phyloP scores from a whole-genome alignment of 495 filamentous ascomycete genomes.

The Neohortaea acidophila region DNA sequence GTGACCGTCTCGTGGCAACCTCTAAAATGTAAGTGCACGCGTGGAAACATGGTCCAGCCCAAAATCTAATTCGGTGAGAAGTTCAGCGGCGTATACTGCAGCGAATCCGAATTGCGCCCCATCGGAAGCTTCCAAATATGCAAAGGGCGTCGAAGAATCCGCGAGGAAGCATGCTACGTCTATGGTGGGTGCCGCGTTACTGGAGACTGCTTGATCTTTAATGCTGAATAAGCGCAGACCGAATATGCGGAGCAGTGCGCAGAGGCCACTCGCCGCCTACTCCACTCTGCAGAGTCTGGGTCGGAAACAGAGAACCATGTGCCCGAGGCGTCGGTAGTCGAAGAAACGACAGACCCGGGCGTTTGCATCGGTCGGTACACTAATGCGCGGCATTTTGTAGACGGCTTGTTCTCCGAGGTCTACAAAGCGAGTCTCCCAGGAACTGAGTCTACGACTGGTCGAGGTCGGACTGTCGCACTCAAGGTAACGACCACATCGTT shows the following conservation, averaged over 20 bases:
- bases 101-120: constrained; percentile 4
- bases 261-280: too few relatives aligned
- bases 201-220: too few relatives aligned
- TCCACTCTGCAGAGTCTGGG: too few relatives aligned
- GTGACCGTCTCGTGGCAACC: constrained; percentile 3
- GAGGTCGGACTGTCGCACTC: constrained; percentile 44
- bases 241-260: too few relatives aligned
- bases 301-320: too few relatives aligned
- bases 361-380: constrained; percentile 51
- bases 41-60: neutral
- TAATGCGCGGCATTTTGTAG: constrained; percentile 51
- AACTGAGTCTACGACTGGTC: constrained; percentile 14
- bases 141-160: constrained; percentile 8
- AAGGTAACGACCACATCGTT: constrained; percentile 70
- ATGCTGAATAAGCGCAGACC: too few relatives aligned
- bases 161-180: constrained; percentile 5
- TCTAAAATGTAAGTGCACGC: constrained; percentile 10
- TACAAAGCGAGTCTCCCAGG: constrained; percentile 40
- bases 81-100: constrained; percentile 9
- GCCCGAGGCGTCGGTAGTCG: neutral
- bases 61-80: neutral
- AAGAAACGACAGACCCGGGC: constrained; percentile 7
- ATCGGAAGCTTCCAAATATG: constrained; percentile 6
- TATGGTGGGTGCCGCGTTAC: constrained; percentile 3
- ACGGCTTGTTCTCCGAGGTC: constrained; percentile 70